Evolutionary conservation across 106 monocot species (phyloP).

Genomic region (Cymbidium sinense): DNA sequence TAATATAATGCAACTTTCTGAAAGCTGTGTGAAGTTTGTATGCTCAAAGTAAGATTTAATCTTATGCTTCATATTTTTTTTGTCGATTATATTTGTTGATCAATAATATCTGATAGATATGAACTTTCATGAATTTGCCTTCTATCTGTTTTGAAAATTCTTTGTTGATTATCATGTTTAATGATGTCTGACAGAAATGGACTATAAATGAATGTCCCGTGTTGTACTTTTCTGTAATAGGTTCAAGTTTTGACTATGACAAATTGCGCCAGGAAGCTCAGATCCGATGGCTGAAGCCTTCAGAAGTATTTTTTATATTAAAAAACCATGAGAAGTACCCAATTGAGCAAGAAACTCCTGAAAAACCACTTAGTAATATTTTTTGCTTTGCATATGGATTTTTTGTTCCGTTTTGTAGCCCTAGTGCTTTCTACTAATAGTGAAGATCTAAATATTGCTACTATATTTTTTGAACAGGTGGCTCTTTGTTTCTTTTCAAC

Average conservation of each 20-base stretch:
- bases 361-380: constrained; percentile 64
- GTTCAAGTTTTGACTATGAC: constrained; percentile 58
- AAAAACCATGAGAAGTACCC: constrained; percentile 47
- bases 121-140: not conserved
- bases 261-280: constrained; percentile 49
- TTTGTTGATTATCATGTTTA: not conserved
- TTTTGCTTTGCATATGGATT: not conserved
- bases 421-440: not conserved
- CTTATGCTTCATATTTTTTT: not conserved
- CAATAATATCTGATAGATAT: not conserved
- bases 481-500: constrained; percentile 79
- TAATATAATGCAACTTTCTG: too few species aligned
- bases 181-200: not conserved
- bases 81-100: not conserved
- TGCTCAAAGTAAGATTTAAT: not conserved
- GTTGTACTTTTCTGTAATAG: not conserved
- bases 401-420: not conserved
- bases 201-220: not conserved
- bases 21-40: not conserved
- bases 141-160: not conserved
- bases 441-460: not conserved
- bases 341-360: constrained; percentile 30
- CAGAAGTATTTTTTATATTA: constrained; percentile 66
- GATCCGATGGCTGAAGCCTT: constrained; percentile 71
- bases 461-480: constrained; percentile 44